Conservation (phyloP, 176 grass and related monocot genomes). For the Oryza meyeriana region DNA sequence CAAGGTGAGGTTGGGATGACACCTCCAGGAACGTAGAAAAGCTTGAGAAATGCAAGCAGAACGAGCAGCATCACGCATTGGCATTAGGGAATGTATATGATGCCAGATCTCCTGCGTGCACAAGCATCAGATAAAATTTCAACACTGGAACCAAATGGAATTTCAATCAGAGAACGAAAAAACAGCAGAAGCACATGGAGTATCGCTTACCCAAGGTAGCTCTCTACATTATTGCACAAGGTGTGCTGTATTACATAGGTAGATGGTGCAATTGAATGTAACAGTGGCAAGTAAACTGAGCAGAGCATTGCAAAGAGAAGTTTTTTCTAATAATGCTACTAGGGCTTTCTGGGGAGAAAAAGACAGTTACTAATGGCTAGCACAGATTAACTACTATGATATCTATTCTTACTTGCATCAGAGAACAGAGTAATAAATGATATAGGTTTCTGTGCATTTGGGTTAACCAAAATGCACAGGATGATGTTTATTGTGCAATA, state of each 20-base stretch:
- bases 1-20: background rate
- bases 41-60: background rate
- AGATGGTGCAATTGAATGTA: too few relatives aligned
- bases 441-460: conserved; percentile 1
- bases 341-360: too few relatives aligned
- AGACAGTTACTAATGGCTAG: too few relatives aligned
- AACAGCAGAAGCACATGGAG: background rate
- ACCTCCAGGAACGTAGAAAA: background rate
- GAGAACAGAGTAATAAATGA: background rate
- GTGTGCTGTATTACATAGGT: too few relatives aligned
- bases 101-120: conserved; percentile 4
- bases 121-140: background rate
- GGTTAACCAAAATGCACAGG: conserved; percentile 13
- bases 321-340: too few relatives aligned
- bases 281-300: too few relatives aligned
- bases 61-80: background rate
- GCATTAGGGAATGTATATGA: conserved; percentile 8
- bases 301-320: too few relatives aligned
- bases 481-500: conserved; percentile 6
- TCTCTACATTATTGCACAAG: too few relatives aligned
- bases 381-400: too few relatives aligned
- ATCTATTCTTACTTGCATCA: background rate
- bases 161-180: background rate
- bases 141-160: background rate
- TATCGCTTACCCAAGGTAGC: background rate